Base-by-base conservation (phyloP, 805 yeast genomes). In the Jamesozyma piceae region DNA sequence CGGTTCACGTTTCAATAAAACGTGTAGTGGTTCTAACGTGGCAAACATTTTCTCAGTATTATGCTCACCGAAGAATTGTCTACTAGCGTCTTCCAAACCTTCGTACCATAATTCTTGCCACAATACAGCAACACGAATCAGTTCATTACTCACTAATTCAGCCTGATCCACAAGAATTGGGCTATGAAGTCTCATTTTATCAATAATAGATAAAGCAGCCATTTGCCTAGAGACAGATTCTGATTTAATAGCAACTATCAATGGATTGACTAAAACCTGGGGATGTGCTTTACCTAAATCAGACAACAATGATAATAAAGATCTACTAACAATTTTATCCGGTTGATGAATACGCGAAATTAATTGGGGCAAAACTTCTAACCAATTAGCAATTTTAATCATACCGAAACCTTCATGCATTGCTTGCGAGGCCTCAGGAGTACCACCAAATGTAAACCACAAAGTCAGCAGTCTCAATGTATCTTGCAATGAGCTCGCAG, bases 81-180 rank as follows among this genome's bases (percentile, higher is more conserved):
- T 70, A 1, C 95, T 86, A 0, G 97, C 97, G 67, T 89, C 96
- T 58, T 89, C 97, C 24, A 89, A 68, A 3, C 94, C 96, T 63
- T 88, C 96, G 52, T 87, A 87, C 97, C 97, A 89, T 57, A 83
- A 80, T 55, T 89, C 97, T 54, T 86, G 95, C 95, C 97, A 88
- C 45, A 90, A 65, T 4, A 89, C 95, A 1, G 97, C 95, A 18
- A 88, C 95, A 50, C 97, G 70, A 48, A 90, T 88, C 43, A 89
- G 74, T 55, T 90, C 97, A 49, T 80, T 79, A 64, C 94, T 82
- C 15, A 89, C 95, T 42, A 87, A 62, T 52, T 86, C 95, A 0
- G 95, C 86, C 58, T 89, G 96, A 46, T 80, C 84, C 29, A 89
- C 95, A 45, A 89, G 67, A 0, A 67, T 65, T 0, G 96, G 73